Conservation (phyloP, 1,139 yeast species). For the Geotrichum macrosporum region DNA sequence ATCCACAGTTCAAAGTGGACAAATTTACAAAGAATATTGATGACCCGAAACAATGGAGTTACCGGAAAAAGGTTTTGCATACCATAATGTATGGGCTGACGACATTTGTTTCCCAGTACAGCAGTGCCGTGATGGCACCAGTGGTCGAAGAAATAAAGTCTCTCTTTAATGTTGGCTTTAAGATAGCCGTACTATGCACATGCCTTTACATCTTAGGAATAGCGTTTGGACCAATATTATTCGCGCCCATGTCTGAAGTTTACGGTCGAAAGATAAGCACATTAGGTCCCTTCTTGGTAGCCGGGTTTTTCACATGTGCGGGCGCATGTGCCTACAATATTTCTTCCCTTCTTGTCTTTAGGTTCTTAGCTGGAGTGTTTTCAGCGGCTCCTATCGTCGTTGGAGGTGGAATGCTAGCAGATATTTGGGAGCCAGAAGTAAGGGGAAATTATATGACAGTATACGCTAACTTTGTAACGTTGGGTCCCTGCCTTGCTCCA, state of each 20-base stretch:
- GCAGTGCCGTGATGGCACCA: conserved; percentile 42
- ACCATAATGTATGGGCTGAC: conserved; percentile 43
- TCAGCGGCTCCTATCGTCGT: conserved; percentile 71
- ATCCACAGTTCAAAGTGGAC: background rate
- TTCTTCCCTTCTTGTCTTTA: conserved; percentile 58
- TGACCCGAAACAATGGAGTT: conserved; percentile 37
- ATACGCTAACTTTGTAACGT: conserved; percentile 63
- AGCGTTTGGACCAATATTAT: conserved; percentile 69
- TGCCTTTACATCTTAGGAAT: conserved; percentile 69
- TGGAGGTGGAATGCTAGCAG: conserved; percentile 76
- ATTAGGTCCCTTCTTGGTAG: conserved; percentile 53
- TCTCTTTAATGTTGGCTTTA: conserved; percentile 51
- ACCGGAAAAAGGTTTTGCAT: conserved; percentile 37
- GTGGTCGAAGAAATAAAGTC: conserved; percentile 46
- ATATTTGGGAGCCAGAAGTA: conserved; percentile 56
- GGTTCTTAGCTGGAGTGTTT: conserved; percentile 70
- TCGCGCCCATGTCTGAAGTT: conserved; percentile 78
- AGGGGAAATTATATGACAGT: conserved; percentile 70
- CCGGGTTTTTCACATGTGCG: conserved; percentile 48
- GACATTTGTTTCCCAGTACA: conserved; percentile 45
- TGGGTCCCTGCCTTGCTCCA: conserved; percentile 74
- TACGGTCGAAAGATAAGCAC: conserved; percentile 71
- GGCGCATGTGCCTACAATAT: conserved; percentile 55
- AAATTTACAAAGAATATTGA: conserved; percentile 16
- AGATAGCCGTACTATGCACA: conserved; percentile 59